Evolutionary conservation across 305 asterid genomes (phyloP).

Genomic region (Fraxinus baroniana): DNA sequence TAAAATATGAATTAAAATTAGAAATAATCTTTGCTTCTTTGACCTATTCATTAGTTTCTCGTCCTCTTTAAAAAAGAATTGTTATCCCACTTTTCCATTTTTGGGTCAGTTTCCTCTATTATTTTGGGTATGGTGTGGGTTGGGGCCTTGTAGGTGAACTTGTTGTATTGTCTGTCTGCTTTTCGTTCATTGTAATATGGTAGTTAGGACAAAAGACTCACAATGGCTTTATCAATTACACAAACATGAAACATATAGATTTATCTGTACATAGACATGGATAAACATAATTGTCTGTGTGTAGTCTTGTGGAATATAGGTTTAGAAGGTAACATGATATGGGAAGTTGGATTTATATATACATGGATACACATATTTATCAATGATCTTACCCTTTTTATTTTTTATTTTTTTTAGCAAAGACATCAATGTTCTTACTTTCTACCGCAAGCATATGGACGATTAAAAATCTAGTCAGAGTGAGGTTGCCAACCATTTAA

Average conservation of each 20-base stretch:
- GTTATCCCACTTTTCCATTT: not conserved
- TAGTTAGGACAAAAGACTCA: not conserved
- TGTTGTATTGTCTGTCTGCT: not conserved
- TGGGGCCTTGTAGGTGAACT: not conserved
- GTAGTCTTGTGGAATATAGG: not conserved
- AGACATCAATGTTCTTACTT: not conserved
- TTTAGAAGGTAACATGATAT: not conserved
- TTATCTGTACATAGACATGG: not conserved
- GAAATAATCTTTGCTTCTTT: not conserved
- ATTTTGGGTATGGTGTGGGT: not conserved
- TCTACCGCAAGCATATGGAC: not conserved
- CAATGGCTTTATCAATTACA: not conserved
- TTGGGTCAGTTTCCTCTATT: not conserved
- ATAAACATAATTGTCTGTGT: not conserved
- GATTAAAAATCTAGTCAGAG: not conserved
- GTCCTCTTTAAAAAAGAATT: not conserved
- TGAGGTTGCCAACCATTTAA: not conserved
- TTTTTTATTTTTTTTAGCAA: not conserved
- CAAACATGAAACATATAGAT: not conserved
- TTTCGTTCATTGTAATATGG: not conserved
- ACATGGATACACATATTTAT: not conserved
- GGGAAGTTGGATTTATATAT: not conserved
- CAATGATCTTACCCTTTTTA: not conserved
- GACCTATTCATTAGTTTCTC: not conserved
- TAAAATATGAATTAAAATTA: not conserved